A percentile compares a stretch with the other conserved stretches of the same genome.
These are phyloP conservation scores for Linum lewisii DNA, from an alignment of 345 rosid species.

Conservation along the genomic window DNA sequence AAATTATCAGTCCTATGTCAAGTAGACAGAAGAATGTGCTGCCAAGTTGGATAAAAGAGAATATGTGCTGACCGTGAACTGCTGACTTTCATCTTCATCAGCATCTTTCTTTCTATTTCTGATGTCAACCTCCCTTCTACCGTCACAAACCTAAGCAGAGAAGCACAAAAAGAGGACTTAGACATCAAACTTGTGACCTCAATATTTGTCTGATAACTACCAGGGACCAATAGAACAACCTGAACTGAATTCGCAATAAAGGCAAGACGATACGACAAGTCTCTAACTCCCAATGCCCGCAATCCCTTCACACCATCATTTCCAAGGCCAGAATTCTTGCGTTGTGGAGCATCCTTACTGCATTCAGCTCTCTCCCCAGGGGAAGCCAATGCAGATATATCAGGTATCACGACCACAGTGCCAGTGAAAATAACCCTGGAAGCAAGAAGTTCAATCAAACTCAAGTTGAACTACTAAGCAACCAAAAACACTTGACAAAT, in stretches of 20 bases:
- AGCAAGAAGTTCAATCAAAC: not conserved
- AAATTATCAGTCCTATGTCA: not conserved
- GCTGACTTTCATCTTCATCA: constrained; percentile 70
- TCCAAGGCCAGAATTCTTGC: constrained; percentile 45
- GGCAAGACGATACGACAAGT: constrained; percentile 84
- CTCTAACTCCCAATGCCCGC: constrained; percentile 83
- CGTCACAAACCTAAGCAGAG: constrained; percentile 54
- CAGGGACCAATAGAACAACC: constrained; percentile 36
- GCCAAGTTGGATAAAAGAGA: not conserved
- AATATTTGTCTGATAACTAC: not conserved
- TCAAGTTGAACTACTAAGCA: not conserved
- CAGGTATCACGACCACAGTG: constrained; percentile 85
- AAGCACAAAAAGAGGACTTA: constrained; percentile 10
- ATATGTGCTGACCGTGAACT: constrained; percentile 49
- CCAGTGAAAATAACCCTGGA: constrained; percentile 91
- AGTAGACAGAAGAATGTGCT: not conserved
- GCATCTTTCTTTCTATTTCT: constrained; percentile 78
- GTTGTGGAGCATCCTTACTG: constrained; percentile 63
- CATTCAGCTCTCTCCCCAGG: constrained; percentile 95
- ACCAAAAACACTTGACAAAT: not conserved
- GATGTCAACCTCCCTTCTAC: constrained; percentile 70
- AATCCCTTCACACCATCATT: constrained; percentile 84
- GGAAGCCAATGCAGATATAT: constrained; percentile 78
- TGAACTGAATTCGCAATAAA: constrained; percentile 92
- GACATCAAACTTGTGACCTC: not conserved